A percentile compares a stretch with the other conserved stretches of the same genome.
These are phyloP conservation scores for Trametes villosa DNA, from an alignment of 768 basidiomycete genomes.

Conservation along the genomic window DNA sequence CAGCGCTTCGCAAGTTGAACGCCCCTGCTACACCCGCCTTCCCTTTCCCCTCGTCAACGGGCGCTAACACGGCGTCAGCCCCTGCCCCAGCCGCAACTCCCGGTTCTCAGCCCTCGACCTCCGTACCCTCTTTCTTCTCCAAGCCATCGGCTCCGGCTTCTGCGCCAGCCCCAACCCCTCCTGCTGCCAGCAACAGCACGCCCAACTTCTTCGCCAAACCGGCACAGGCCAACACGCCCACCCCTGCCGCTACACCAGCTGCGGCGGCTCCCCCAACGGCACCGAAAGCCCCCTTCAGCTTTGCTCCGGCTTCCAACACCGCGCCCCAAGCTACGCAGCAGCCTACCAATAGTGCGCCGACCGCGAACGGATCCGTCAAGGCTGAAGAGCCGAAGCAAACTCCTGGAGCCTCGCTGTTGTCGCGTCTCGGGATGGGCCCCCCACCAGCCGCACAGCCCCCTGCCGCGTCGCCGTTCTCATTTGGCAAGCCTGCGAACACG, in stretches of 20 bases:
- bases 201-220: conserved; percentile 40
- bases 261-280: conserved; percentile 15
- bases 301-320: conserved; percentile 2
- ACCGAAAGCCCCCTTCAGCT: conserved; percentile 16
- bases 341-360: not conserved
- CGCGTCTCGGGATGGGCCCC: conserved; percentile 22
- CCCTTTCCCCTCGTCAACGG: conserved; percentile 4
- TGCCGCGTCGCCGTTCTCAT: conserved; percentile 7
- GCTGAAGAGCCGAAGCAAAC: not conserved
- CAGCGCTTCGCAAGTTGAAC: not conserved
- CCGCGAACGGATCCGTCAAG: conserved; percentile 7
- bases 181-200: conserved; percentile 6
- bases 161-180: conserved; percentile 3
- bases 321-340: conserved; percentile 2
- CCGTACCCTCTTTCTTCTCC: conserved; percentile 38
- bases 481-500: not conserved
- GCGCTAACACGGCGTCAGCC: conserved; percentile 25
- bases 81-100: not conserved
- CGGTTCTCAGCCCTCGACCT: conserved; percentile 18
- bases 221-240: conserved; percentile 12
- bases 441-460: conserved; percentile 5
- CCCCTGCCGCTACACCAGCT: conserved; percentile 11
- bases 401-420: conserved; percentile 17
- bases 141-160: conserved; percentile 31
- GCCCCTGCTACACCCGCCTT: conserved; percentile 2